Evolutionary conservation across 306 rosid genomes (phyloP).

Genomic region (Macrotyloma uniflorum): DNA sequence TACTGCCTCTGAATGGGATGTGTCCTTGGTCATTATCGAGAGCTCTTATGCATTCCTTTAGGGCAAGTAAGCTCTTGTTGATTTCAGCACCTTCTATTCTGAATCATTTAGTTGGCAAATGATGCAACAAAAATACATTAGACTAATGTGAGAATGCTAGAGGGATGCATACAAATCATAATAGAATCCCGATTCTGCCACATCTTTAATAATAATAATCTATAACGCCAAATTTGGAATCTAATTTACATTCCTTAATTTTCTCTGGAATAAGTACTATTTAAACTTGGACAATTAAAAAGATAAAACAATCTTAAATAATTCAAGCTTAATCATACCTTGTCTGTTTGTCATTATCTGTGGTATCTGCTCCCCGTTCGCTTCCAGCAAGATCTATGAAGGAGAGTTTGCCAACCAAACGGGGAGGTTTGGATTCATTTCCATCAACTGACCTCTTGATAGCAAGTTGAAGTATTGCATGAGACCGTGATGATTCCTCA

Average conservation of each 20-base stretch:
- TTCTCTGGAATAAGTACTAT: background rate
- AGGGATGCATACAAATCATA: slow-evolving; percentile 14
- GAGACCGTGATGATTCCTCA: slow-evolving; percentile 99
- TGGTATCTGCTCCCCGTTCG: slow-evolving; percentile 99
- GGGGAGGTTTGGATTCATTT: slow-evolving; percentile 90
- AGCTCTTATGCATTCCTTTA: slow-evolving; percentile 98
- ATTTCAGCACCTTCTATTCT: slow-evolving; percentile 99
- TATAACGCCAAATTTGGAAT: background rate
- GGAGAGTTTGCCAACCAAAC: slow-evolving; percentile 90
- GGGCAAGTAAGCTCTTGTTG: slow-evolving; percentile 97
- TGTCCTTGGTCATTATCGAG: slow-evolving; percentile 99
- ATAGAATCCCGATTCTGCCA: background rate
- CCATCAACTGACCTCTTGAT: slow-evolving; percentile 84
- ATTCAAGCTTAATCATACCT: slow-evolving; percentile 56
- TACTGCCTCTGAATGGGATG: slow-evolving; percentile 99
- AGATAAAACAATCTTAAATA: slow-evolving; percentile 13
- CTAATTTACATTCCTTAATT: background rate
- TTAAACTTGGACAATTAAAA: slow-evolving; percentile 5
- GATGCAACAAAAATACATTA: slow-evolving; percentile 31
- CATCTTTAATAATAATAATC: slow-evolving; percentile 5
- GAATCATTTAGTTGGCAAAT: slow-evolving; percentile 48
- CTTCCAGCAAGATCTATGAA: slow-evolving; percentile 99
- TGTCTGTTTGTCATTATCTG: slow-evolving; percentile 96
- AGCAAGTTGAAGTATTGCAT: slow-evolving; percentile 98
- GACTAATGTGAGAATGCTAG: background rate